A percentile compares a stretch with the other conserved stretches of the same genome.
Evolutionary conservation across 768 basidiomycete species (phyloP).

Genomic region (Pulveroboletus sp.): DNA sequence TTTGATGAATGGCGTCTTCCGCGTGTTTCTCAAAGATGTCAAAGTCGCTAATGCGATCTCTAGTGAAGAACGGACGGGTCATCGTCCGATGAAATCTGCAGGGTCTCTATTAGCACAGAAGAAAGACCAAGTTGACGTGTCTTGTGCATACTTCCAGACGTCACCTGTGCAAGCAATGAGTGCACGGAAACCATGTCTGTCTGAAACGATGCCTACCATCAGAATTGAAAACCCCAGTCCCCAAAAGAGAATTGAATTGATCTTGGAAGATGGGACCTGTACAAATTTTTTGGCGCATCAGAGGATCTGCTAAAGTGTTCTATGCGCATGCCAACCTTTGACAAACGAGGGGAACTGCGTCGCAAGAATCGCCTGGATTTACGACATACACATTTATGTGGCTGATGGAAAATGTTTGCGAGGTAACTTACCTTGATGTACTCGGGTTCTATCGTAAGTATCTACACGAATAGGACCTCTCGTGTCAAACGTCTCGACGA

Average conservation of each 20-base stretch:
- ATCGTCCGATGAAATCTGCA: constrained; percentile 39
- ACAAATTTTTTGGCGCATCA: background rate
- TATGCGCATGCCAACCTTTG: constrained; percentile 27
- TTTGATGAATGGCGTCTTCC: constrained; percentile 29
- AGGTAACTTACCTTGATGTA: constrained; percentile 32
- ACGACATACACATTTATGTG: background rate
- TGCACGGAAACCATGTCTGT: background rate
- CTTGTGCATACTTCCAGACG: constrained; percentile 34
- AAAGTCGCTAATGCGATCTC: constrained; percentile 37
- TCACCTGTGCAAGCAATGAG: constrained; percentile 21
- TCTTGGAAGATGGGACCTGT: constrained; percentile 23
- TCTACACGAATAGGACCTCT: constrained; percentile 17
- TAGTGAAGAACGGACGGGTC: constrained; percentile 41
- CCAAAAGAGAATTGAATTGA: constrained; percentile 28
- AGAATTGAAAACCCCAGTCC: constrained; percentile 39
- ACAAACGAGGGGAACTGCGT: constrained; percentile 34
- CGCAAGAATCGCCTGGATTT: constrained; percentile 32
- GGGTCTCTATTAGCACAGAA: background rate
- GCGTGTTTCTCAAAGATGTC: constrained; percentile 37
- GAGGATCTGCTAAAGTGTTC: background rate
- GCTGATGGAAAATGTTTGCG: background rate
- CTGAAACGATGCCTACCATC: constrained; percentile 25
- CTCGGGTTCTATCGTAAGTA: constrained; percentile 37
- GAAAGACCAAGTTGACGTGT: background rate
- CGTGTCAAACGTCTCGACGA: background rate